Base-by-base conservation (phyloP, 2,329 filamentous ascomycete species). In the Colletotrichum aenigma region DNA sequence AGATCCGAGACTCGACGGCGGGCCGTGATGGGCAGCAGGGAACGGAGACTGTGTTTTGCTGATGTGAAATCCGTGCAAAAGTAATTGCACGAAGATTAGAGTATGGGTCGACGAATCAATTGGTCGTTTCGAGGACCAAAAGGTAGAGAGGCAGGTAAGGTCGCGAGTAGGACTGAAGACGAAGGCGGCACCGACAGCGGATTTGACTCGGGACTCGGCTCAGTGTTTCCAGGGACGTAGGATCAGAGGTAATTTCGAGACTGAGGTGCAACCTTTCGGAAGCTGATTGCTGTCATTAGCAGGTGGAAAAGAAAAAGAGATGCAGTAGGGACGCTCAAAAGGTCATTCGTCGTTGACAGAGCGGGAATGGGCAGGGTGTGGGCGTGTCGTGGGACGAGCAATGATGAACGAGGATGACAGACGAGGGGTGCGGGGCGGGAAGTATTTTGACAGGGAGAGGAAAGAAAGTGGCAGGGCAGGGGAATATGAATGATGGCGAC, bases 1-100 rank as follows among this genome's bases (percentile, higher is more conserved):
- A 76, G 78, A 80, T 79, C 70, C 76, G 74, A 76, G 74, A 75
- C 77, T 78, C 78, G 81, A 78, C 76, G 71, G 81, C 77, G 79
- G 80, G 83, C 83, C 84, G 84, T 86, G 81, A 77, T 84, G 84
- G 83, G 83, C 83, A 82, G 81, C 76, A 70, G 21, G 15, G 43
- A 68, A 64, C 61, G 24, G 30, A 24, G 34, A 32, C 32, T 66
- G 30, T 26, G 43, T 48, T 73, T 75, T 26, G 56, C 34, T 38
- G 18, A 48, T 18, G 21, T 64, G 32, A 15, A 38, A 16, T 56
- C 58, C 70, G 73, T 68, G 73, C 73, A 75, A 68, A 12, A 21
- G 18, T 21, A 10, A 68, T 73, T 75, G 73, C 73, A 73, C 73
- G 64, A 69, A 48, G 65, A 6, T 36, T 26, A 73, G 60, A 55